Conservation (phyloP, 1,284 basidiomycete species). For the Malassezia japonica region DNA sequence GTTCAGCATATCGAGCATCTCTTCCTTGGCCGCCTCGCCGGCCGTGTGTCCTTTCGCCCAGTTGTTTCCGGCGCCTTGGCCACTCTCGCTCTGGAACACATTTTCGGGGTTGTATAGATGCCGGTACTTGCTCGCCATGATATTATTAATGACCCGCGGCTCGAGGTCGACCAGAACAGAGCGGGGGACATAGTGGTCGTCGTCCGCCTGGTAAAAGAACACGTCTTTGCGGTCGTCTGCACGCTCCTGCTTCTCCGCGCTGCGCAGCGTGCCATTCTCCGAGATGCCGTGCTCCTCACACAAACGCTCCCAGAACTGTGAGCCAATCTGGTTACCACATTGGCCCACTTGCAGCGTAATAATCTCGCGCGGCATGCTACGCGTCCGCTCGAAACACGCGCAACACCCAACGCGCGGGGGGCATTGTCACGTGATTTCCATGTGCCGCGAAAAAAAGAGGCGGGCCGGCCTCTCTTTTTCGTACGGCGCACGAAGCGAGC, state of each 20-base stretch:
- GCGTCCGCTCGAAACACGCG: not conserved
- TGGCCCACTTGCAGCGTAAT: constrained; percentile 47
- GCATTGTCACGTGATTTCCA: constrained; percentile 14
- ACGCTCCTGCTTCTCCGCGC: constrained; percentile 37
- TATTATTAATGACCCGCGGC: constrained; percentile 94
- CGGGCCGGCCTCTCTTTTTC: constrained; percentile 4
- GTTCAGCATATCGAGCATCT: constrained; percentile 98
- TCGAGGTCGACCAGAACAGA: constrained; percentile 96
- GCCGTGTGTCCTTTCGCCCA: constrained; percentile 82
- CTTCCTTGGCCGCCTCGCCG: constrained; percentile 87
- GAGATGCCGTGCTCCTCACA: constrained; percentile 46
- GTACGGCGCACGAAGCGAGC: constrained; percentile 7
- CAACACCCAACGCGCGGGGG: constrained; percentile 7
- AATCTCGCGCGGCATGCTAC: constrained; percentile 40
- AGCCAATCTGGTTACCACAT: constrained; percentile 47
- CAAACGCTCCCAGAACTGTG: constrained; percentile 48
- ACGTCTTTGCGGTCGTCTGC: constrained; percentile 82
- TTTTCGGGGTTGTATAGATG: constrained; percentile 97
- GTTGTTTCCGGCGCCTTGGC: constrained; percentile 96
- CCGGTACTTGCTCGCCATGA: constrained; percentile 79
- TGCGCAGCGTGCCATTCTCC: constrained; percentile 44
- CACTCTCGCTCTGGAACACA: constrained; percentile 86
- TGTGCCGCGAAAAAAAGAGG: constrained; percentile 14
- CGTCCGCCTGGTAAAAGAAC: constrained; percentile 99
- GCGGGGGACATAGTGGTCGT: constrained; percentile 96